Evolutionary conservation across 768 basidiomycete genomes (phyloP), one percentile per base, ranked within the genome.

Genomic region (Lactarius pseudohatsudake): DNA sequence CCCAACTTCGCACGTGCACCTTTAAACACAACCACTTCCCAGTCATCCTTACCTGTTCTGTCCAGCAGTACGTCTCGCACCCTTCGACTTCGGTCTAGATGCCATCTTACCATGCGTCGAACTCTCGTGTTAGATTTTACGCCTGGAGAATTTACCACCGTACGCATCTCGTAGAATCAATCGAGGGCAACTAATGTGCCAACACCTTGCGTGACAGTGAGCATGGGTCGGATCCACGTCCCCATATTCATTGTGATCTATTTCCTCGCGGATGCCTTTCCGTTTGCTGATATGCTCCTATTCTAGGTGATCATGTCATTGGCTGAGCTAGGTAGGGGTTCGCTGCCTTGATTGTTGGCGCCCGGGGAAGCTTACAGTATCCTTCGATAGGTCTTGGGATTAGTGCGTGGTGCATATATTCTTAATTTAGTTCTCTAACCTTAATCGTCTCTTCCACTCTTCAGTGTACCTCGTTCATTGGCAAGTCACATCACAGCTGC

Each of bases 121-220:
- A 43, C 22, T 36, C 11, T 43, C 40, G 5, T 45, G 13, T 15
- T 43, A 64, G 62, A 41, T 64, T 64, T 36, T 64, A 64, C 15
- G 62, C 62, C 32, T 64, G 55, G 62, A 64, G 62, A 47, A 64
- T 64, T 26, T 64, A 64, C 30, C 9, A 28, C 2, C 28, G 62
- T 64, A 38, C 4, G 56, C 18, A 8, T 28, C 28, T 36, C 32
- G 10, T 32, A 20, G 45, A 13, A 11, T 13, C 16, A 16, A 20
- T 64, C 11, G 22, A 41, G 36, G 26, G n/a, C 15, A 20, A 8
- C 26, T 34, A 22, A 18, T 30, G 15, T 47, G 9, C 28, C 16
- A 22, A 64, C 40, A 13, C 47, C 20, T 55, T 56, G 26, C 18
- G 61, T 11, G 20, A 64, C 32, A 63, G 62, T 63, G 55, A 63